Conservation (phyloP, 176 grass and related monocot genomes). For the Lolium rigidum region DNA sequence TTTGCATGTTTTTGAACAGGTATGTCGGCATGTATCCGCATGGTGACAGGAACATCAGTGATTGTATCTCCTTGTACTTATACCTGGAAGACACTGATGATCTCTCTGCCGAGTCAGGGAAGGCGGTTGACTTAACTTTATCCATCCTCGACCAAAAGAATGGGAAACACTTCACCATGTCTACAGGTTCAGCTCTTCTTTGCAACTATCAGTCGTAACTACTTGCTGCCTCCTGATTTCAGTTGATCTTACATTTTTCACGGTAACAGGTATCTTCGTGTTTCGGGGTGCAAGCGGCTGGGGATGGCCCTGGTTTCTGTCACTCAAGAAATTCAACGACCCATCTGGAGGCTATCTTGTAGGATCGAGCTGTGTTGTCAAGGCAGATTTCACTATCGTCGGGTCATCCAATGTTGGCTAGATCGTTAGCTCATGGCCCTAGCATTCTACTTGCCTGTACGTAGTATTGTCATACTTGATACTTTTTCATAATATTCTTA, state of each 20-base stretch:
- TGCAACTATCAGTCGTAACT: not conserved
- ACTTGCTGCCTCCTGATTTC: not conserved
- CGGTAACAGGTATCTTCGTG: not conserved
- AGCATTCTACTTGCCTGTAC: too few relatives aligned
- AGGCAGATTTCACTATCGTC: not conserved
- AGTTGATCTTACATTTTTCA: not conserved
- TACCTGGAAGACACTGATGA: not conserved
- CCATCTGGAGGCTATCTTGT: not conserved
- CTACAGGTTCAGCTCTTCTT: slow-evolving; percentile 19
- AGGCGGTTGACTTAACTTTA: slow-evolving; percentile 6
- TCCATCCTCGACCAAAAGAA: slow-evolving; percentile 22
- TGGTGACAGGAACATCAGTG: slow-evolving; percentile 14
- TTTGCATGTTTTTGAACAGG: slow-evolving; percentile 34
- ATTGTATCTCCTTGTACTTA: slow-evolving; percentile 29
- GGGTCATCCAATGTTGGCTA: slow-evolving; percentile 7
- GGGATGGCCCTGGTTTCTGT: not conserved
- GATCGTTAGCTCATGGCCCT: not conserved
- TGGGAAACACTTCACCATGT: not conserved
- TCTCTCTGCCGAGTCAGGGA: not conserved
- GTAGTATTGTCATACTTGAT: too few relatives aligned
- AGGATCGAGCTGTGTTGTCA: not conserved
- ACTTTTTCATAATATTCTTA: too few relatives aligned
- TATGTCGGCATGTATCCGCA: slow-evolving; percentile 7
- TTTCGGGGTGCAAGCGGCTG: not conserved
- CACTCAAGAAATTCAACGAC: not conserved